Percentiles rank a stretch among this genome's conserved stretches.
Evolutionary conservation across 148 eudicot species (phyloP).

Genomic region (Vaccinium darrowii): DNA sequence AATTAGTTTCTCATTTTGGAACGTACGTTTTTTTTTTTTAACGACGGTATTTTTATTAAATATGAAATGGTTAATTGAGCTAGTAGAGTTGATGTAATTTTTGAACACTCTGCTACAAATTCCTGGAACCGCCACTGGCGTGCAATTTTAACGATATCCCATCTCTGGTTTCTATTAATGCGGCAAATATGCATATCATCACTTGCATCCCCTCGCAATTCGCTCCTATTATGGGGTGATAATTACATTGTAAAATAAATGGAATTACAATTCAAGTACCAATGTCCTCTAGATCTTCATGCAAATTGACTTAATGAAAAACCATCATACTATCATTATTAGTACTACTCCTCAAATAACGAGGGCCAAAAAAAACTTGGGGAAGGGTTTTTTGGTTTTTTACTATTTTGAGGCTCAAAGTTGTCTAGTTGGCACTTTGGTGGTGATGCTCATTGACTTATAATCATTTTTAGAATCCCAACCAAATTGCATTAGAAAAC

Average conservation of each 20-base stretch:
- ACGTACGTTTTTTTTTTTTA: no score
- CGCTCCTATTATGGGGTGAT: not conserved
- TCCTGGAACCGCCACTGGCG: no score
- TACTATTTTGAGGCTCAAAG: conserved; percentile 17
- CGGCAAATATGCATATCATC: not conserved
- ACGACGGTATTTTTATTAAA: no score
- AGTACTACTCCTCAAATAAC: not conserved
- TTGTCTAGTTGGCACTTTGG: conserved; percentile 30
- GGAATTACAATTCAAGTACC: not conserved
- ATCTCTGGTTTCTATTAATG: no score
- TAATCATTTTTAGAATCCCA: conserved; percentile 7
- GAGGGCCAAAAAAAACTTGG: not conserved
- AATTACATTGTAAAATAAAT: not conserved
- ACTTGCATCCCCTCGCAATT: not conserved
- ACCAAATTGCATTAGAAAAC: conserved; percentile 17
- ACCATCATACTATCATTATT: not conserved
- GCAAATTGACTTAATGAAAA: not conserved
- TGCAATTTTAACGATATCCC: no score
- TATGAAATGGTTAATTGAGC: no score
- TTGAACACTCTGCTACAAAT: no score
- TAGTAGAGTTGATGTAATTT: no score
- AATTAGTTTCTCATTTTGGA: no score
- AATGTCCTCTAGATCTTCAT: not conserved
- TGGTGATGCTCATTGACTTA: conserved; percentile 53
- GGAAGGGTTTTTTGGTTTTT: not conserved